Percentiles rank a stretch among this genome's conserved stretches.
phyloP scores from a whole-genome alignment of 306 rosid genomes.

The Lithocarpus polystachyus region DNA sequence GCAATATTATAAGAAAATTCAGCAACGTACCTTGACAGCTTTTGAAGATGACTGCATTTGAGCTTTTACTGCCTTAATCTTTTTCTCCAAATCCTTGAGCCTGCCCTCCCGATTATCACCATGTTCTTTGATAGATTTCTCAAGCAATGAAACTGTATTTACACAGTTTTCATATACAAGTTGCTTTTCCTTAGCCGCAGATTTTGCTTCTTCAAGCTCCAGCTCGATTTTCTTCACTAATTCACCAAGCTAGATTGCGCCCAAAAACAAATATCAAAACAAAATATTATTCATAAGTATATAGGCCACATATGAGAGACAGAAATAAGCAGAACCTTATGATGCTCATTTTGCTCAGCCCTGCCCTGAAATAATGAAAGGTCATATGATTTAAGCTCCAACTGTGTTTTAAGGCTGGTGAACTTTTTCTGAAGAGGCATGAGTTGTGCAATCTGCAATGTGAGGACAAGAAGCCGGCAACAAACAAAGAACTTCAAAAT shows the following conservation, averaged over 20 bases:
- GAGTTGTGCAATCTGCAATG: conserved; percentile 65
- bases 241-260: conserved; percentile 68
- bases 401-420: conserved; percentile 61
- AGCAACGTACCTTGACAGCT: conserved; percentile 70
- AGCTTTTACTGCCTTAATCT: conserved; percentile 67
- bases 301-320: not conserved
- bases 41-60: conserved; percentile 77
- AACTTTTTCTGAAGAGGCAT: conserved; percentile 76
- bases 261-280: conserved; percentile 3
- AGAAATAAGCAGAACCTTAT: conserved; percentile 63
- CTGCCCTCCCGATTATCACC: conserved; percentile 68
- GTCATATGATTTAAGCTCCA: conserved; percentile 80
- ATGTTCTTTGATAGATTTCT: conserved; percentile 86
- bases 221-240: conserved; percentile 79
- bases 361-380: conserved; percentile 82
- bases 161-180: conserved; percentile 53
- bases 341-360: conserved; percentile 95
- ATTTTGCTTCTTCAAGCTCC: conserved; percentile 80
- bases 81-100: conserved; percentile 78
- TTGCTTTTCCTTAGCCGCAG: conserved; percentile 60
- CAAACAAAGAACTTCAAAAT: not conserved
- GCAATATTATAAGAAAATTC: not conserved
- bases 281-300: not conserved
- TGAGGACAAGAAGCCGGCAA: conserved; percentile 27
- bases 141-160: conserved; percentile 59